These are phyloP conservation scores for Diaporthe longicolla DNA, from an alignment of 2,329 filamentous ascomycete genomes.

Conservation along the genomic window DNA sequence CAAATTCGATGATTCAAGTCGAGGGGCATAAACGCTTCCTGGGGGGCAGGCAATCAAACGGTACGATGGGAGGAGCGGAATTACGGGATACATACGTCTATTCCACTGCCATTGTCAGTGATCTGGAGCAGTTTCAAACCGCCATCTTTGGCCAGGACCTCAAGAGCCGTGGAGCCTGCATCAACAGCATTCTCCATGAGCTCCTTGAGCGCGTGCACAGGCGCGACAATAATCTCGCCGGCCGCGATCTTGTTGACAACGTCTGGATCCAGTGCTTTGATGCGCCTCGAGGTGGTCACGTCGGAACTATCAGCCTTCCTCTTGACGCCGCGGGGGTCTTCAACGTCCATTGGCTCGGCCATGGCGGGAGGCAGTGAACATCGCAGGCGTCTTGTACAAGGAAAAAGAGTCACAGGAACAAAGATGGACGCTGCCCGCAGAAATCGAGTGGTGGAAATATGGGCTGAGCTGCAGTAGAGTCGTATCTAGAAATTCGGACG, in stretches of 20 bases:
- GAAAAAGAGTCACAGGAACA: not conserved
- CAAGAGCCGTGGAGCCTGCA: slow-evolving; percentile 92
- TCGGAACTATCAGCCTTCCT: slow-evolving; percentile 60
- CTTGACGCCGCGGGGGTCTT: slow-evolving; percentile 61
- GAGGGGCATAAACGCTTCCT: not conserved
- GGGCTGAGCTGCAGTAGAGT: not conserved
- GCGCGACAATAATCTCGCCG: slow-evolving; percentile 97
- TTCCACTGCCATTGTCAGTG: slow-evolving; percentile 96
- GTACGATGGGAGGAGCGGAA: not conserved
- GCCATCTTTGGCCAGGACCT: slow-evolving; percentile 94
- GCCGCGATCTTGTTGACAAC: slow-evolving; percentile 99
- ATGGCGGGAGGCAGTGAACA: slow-evolving; percentile 44
- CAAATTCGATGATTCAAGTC: not conserved
- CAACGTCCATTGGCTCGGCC: slow-evolving; percentile 61
- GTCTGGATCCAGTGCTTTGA: slow-evolving; percentile 85
- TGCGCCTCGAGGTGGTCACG: slow-evolving; percentile 33
- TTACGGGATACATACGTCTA: slow-evolving; percentile 74
- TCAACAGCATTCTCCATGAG: slow-evolving; percentile 97
- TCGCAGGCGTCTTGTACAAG: not conserved
- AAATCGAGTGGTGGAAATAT: not conserved
- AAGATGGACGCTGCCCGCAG: not conserved
- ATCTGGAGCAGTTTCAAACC: slow-evolving; percentile 96
- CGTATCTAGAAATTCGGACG: not conserved
- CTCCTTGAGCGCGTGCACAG: slow-evolving; percentile 95
- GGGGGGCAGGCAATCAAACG: not conserved